Percentiles rank a stretch among this genome's conserved stretches.
Conservation (phyloP, 176 grass and related monocot species). For the Bonia amplexicaulis region DNA sequence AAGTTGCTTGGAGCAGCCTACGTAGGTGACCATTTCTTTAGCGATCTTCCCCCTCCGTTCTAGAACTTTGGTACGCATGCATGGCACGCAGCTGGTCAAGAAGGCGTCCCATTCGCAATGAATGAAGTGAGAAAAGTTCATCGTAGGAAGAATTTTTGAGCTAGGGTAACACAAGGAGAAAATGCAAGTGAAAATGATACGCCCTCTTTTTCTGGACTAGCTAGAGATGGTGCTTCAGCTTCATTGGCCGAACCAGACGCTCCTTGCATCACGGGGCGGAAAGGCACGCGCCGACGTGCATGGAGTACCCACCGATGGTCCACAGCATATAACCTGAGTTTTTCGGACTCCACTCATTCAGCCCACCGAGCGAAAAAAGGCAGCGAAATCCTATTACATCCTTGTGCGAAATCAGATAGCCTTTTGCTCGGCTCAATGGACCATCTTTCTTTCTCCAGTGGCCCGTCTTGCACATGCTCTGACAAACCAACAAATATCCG, state of each 20-base stretch:
- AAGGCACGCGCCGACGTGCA: neutral
- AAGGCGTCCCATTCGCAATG: neutral
- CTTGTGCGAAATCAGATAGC: conserved; percentile 10
- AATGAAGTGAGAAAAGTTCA: neutral
- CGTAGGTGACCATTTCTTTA: neutral
- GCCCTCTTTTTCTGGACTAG: neutral
- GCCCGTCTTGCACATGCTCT: conserved; percentile 22
- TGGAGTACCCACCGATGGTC: conserved; percentile 9
- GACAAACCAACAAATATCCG: neutral
- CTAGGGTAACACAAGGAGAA: neutral
- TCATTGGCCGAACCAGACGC: neutral
- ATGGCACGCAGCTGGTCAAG: neutral
- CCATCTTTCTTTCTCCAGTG: neutral
- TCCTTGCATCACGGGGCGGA: neutral
- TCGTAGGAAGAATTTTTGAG: neutral
- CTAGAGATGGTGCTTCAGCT: neutral
- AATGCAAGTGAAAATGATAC: neutral
- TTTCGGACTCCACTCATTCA: conserved; percentile 9
- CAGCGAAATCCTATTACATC: neutral
- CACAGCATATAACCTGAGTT: conserved; percentile 10
- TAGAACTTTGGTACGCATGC: neutral
- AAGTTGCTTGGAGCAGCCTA: neutral
- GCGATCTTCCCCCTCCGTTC: neutral
- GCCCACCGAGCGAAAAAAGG: neutral
- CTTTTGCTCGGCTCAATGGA: neutral